Evolutionary conservation across 495 filamentous ascomycete species (phyloP), one percentile per base, ranked within the genome.

Genomic region (Echria macrotheca): DNA sequence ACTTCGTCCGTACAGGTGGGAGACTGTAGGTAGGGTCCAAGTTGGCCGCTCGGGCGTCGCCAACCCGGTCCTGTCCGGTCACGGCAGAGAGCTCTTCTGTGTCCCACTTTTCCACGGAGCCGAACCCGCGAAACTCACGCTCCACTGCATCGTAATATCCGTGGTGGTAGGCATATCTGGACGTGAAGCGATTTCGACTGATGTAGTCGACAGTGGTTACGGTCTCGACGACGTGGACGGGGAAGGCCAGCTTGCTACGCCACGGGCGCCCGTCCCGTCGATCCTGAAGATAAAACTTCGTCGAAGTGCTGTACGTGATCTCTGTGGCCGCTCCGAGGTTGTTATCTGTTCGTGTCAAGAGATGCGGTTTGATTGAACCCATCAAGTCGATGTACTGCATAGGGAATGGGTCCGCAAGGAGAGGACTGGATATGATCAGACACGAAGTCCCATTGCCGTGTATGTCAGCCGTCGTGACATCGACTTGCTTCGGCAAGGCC

Each of bases 71-170:
- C 12, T 31, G 28, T 6, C 28, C 6, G 28, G 12, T 6, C 28
- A 6, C 28, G 12, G 12, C 28, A 12, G 12, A 31, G 7, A 52
- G 17, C 40, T 71, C 63, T 1, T 44, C 37, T 11, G 50, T 14
- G 23, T 45, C n/a, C 47, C 40, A 46, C n/a, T 11, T 2, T 19
- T 51, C 48, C 5, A 47, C 53, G 26, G 43, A 35, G 0, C 44
- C 63, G 47, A 72, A 72, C 6, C 69, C 69, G 0, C 57, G 51
- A 25, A 71, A 70, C 42, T 69, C 61, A 12, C 63, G 15, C 19
- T 71, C 69, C 1, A 35, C 5, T 10, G 46, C 43, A 45, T 71
- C 69, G 47, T 58, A 72, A 35, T 47, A 70, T 0, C 69, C 69
- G 41, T 70, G 18, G 49, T 67, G 65, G 40, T 72, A 72, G 10